A percentile compares a stretch with the other conserved stretches of the same genome.
These are phyloP conservation scores for Stylosanthes scabra DNA, from an alignment of 331 rosid species.

Conservation along the genomic window DNA sequence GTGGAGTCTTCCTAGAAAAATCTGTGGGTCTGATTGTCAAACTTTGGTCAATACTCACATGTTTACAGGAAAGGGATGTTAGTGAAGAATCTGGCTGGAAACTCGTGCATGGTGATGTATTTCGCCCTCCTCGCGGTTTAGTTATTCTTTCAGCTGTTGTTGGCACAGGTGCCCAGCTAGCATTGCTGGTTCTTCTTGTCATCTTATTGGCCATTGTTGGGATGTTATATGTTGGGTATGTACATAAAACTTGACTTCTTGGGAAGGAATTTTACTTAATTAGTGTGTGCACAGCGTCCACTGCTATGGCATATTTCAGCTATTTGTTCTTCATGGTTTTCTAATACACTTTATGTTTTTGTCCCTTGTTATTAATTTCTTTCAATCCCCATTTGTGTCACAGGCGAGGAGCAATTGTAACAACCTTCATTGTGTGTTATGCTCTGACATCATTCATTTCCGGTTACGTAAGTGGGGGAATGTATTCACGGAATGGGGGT, in stretches of 20 bases:
- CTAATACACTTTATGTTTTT: no score
- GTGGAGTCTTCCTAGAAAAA: slow-evolving; percentile 2
- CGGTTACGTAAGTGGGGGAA: slow-evolving; percentile 98
- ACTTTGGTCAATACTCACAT: slow-evolving; percentile 32
- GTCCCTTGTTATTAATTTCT: no score
- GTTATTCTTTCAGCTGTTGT: slow-evolving; percentile 93
- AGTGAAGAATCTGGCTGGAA: slow-evolving; percentile 99
- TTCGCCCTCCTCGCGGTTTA: slow-evolving; percentile 84
- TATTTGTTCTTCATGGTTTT: not conserved
- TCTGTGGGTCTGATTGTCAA: slow-evolving; percentile 30
- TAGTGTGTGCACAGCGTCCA: no score
- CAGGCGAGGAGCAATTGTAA: slow-evolving; percentile 99
- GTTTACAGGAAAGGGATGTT: slow-evolving; percentile 90
- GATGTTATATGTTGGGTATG: slow-evolving; percentile 98
- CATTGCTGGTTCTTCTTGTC: slow-evolving; percentile 96
- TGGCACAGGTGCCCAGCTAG: slow-evolving; percentile 99
- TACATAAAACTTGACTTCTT: slow-evolving; percentile 15
- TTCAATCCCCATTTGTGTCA: slow-evolving; percentile 18
- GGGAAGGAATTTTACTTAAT: no score
- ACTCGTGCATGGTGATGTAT: slow-evolving; percentile 99
- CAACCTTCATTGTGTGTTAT: slow-evolving; percentile 96
- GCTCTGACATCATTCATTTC: slow-evolving; percentile 99
- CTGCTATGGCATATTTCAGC: no score
- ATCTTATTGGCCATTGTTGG: slow-evolving; percentile 96
- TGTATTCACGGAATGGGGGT: slow-evolving; percentile 99